phyloP scores from a whole-genome alignment of 2,329 filamentous ascomycete genomes.

The Lasiodiplodia citricola region DNA sequence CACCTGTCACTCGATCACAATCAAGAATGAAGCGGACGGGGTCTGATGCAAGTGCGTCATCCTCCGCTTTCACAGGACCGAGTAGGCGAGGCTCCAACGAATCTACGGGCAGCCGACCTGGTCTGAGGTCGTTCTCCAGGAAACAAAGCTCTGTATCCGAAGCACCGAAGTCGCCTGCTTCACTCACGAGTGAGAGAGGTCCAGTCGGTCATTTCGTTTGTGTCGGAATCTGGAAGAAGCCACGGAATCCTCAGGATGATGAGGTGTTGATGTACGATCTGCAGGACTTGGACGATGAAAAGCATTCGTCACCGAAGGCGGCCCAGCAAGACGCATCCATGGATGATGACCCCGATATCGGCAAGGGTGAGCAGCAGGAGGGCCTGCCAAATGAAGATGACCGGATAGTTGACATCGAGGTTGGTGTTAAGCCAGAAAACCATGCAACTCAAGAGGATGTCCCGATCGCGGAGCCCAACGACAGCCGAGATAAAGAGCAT shows the following conservation, averaged over 20 bases:
- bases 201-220: not conserved
- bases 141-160: not conserved
- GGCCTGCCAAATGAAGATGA: not conserved
- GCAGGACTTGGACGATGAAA: not conserved
- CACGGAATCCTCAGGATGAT: not conserved
- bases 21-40: not conserved
- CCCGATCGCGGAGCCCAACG: not conserved
- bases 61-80: not conserved
- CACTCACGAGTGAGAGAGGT: not conserved
- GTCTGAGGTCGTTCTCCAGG: not conserved
- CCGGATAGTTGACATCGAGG: not conserved
- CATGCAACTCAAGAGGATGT: not conserved
- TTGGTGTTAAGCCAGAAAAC: not conserved
- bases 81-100: not conserved
- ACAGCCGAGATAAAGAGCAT: not conserved
- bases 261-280: not conserved
- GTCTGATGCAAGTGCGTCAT: not conserved
- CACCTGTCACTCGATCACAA: not conserved
- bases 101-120: not conserved
- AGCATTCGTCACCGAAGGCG: not conserved
- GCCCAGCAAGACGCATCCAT: not conserved
- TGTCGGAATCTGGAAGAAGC: not conserved
- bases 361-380: not conserved
- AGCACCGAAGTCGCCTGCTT: not conserved
- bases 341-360: not conserved